Evolutionary conservation across 139 green algal species (phyloP), one percentile per base, ranked within the genome.

Genomic region (Astrephomene gubernaculifera): DNA sequence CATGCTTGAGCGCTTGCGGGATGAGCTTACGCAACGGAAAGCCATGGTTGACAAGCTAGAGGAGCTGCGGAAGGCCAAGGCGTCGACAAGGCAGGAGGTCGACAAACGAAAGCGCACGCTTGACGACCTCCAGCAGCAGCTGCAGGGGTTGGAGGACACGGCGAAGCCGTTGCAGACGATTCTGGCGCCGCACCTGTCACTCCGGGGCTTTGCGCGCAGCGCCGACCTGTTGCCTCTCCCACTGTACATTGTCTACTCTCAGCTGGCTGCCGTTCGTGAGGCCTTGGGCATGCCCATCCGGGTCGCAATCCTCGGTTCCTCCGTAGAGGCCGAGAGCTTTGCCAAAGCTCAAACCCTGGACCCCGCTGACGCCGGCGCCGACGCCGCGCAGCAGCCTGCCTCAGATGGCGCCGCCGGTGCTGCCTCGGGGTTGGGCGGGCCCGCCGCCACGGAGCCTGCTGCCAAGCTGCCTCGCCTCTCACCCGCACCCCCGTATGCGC

Each of bases 161-260:
- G 74, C 87, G 0, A 73, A 79, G n/a, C 87, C 92, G 65, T 54
- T 95, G 36, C 79, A 89, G 64, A 84, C 49, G 7, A 80, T 89
- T 36, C 79, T 89, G 1, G 71, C 65, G 14, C 86, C 79, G 19
- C 78, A 80, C 19, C 60, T 71, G 1, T 64, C 57, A 14, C 49
- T 87, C 21, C 71, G 64, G 5, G 79, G 87, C 44, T 71, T 90
- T 27, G 81, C 86, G n/a, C 49, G 63, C 33, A 53, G 54, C 27
- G 86, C 91, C 35, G 81, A 90, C 36, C 87, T 96, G 45, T 87
- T 96, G 35, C 92, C 93, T 22, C 71, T 87, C 45, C 89, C 92
- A 0, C 76, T 96, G 14, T 95, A 94, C 84, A 80, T 95, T 35
- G 49, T 94, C n/a, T 96, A 94, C 88, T 88, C 88, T 12, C 93